phyloP scores from a whole-genome alignment of 257 asterid species.

The Przewalskia tangutica region DNA sequence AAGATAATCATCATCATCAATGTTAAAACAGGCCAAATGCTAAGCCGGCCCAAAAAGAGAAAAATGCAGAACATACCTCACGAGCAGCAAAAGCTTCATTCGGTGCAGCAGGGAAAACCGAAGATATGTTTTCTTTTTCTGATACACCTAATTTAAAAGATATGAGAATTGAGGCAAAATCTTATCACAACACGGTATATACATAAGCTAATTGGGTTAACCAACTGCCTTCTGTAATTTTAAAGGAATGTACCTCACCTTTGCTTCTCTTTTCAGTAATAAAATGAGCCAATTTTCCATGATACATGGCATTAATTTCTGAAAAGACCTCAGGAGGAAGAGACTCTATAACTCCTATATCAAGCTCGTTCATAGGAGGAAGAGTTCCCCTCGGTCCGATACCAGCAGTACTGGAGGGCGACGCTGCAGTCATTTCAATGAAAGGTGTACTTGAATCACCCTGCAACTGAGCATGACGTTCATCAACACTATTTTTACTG shows the following conservation, averaged over 20 bases:
- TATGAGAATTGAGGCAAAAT: background rate
- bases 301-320: conserved; percentile 77
- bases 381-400: conserved; percentile 26
- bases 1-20: background rate
- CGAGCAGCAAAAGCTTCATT: background rate
- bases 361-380: conserved; percentile 81
- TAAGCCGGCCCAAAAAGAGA: background rate
- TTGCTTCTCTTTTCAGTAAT: conserved; percentile 46
- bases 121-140: background rate
- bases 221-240: conserved; percentile 29
- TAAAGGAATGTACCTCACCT: conserved; percentile 10
- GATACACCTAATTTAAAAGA: background rate
- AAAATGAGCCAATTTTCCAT: conserved; percentile 53
- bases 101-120: background rate
- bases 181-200: background rate
- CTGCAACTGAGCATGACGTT: conserved; percentile 16
- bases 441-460: conserved; percentile 22
- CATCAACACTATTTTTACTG: conserved; percentile 14
- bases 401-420: conserved; percentile 36
- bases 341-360: conserved; percentile 67
- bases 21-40: background rate
- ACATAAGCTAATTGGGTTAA: background rate
- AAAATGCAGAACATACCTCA: conserved; percentile 5
- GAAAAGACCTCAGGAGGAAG: conserved; percentile 84
- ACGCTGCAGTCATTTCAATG: conserved; percentile 20